These are phyloP conservation scores for Paradendryphiella salina DNA, from an alignment of 2,329 filamentous ascomycete genomes.

Conservation along the genomic window DNA sequence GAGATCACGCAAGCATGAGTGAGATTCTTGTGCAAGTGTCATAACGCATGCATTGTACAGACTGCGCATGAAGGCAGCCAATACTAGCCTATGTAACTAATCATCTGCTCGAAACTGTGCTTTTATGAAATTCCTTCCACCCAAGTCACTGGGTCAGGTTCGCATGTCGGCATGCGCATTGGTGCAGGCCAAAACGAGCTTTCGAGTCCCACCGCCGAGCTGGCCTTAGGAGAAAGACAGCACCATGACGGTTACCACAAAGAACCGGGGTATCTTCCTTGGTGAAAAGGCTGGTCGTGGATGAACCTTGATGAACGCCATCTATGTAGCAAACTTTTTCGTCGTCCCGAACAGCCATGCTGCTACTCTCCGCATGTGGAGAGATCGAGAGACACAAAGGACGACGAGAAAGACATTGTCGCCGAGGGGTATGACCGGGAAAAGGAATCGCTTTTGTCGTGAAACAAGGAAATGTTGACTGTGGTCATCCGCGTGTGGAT, in stretches of 20 bases:
- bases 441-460: conserved; percentile 48
- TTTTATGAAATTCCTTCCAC: conserved; percentile 45
- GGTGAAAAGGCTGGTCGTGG: conserved; percentile 31
- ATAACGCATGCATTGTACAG: conserved; percentile 36
- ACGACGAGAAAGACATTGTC: conserved; percentile 37
- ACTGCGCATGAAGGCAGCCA: conserved; percentile 25
- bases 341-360: conserved; percentile 38
- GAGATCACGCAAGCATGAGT: neutral
- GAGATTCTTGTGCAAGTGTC: conserved; percentile 12
- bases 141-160: conserved; percentile 35
- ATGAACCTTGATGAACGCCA: conserved; percentile 45
- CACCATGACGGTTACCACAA: conserved; percentile 35
- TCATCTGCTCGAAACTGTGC: conserved; percentile 41
- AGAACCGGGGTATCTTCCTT: conserved; percentile 43
- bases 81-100: conserved; percentile 42
- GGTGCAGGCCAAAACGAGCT: conserved; percentile 36
- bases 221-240: conserved; percentile 26
- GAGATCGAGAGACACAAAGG: conserved; percentile 33
- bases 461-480: conserved; percentile 35
- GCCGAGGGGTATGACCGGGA: conserved; percentile 40
- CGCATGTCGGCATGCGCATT: conserved; percentile 26
- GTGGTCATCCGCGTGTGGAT: conserved; percentile 42
- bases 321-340: conserved; percentile 45
- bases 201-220: conserved; percentile 32
- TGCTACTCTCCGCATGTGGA: conserved; percentile 30